A percentile compares a stretch with the other conserved stretches of the same genome.
Conservation (phyloP, 2,329 filamentous ascomycete species). For the Talaromyces sp. region DNA sequence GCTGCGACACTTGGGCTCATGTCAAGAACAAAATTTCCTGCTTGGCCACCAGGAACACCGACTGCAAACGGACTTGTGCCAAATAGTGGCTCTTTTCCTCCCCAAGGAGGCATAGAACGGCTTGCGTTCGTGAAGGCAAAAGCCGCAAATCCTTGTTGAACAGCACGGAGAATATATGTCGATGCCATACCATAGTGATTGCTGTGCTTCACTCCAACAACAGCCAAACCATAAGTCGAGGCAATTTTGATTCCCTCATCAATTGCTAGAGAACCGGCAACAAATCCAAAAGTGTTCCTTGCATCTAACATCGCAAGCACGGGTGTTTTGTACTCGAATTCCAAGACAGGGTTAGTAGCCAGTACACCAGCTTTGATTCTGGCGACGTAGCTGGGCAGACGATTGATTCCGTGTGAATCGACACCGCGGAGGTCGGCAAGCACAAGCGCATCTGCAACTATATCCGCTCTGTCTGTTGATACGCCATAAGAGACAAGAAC, state of each 20-base stretch:
- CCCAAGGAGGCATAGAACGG: conserved; percentile 68
- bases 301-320: conserved; percentile 67
- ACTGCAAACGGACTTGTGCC: conserved; percentile 71
- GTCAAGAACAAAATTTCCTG: conserved; percentile 52
- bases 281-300: conserved; percentile 71
- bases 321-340: conserved; percentile 51
- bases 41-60: conserved; percentile 65
- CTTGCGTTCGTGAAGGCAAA: conserved; percentile 69
- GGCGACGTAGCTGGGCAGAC: conserved; percentile 72
- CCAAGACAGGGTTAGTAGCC: conserved; percentile 17
- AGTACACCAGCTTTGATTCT: conserved; percentile 69
- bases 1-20: conserved; percentile 47
- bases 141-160: conserved; percentile 68
- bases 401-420: conserved; percentile 74
- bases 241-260: conserved; percentile 64
- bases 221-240: conserved; percentile 63
- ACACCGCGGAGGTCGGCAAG: conserved; percentile 73
- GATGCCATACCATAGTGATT: conserved; percentile 84
- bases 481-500: conserved; percentile 50
- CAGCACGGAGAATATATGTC: conserved; percentile 72
- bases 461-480: conserved; percentile 54
- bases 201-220: conserved; percentile 70
- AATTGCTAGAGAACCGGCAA: conserved; percentile 66
- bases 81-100: conserved; percentile 63
- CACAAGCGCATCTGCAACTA: conserved; percentile 64